These are phyloP conservation scores for Sesbania bispinosa DNA, from an alignment of 306 rosid genomes.

Conservation along the genomic window DNA sequence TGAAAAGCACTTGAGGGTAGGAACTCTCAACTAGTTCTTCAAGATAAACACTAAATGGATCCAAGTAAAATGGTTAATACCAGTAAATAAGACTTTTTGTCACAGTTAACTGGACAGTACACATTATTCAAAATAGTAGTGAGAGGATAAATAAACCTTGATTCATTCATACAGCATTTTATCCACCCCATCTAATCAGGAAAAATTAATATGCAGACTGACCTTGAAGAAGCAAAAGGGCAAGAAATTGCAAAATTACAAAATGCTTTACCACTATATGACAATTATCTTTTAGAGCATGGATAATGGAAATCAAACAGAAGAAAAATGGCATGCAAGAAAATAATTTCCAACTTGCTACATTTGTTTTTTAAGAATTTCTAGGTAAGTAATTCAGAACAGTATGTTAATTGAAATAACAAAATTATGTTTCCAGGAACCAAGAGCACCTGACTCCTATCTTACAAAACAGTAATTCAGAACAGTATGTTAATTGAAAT, in stretches of 20 bases:
- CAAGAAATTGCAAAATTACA: constrained; percentile 71
- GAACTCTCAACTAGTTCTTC: constrained; percentile 14
- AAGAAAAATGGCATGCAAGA: constrained; percentile 46
- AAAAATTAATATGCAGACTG: constrained; percentile 45
- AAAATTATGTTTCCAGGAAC: constrained; percentile 49
- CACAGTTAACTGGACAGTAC: too few relatives aligned
- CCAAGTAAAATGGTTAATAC: background rate
- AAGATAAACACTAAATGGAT: background rate
- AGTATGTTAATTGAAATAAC: constrained; percentile 5
- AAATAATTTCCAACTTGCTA: constrained; percentile 40
- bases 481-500: too few relatives aligned
- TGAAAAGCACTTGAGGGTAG: constrained; percentile 82
- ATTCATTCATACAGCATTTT: background rate
- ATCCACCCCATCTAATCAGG: constrained; percentile 12
- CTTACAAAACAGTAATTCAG: too few relatives aligned
- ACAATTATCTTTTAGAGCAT: constrained; percentile 34
- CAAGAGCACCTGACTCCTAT: constrained; percentile 36
- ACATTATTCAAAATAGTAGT: background rate
- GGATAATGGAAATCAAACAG: constrained; percentile 47
- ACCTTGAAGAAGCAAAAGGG: constrained; percentile 84
- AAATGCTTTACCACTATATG: constrained; percentile 37
- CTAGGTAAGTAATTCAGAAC: background rate
- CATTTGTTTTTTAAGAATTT: background rate
- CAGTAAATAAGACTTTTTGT: background rate
- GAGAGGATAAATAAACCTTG: constrained; percentile 9